A percentile compares a stretch with the other conserved stretches of the same genome.
Conservation (phyloP, 2,329 filamentous ascomycete genomes). For the Alternaria ventricosa region DNA sequence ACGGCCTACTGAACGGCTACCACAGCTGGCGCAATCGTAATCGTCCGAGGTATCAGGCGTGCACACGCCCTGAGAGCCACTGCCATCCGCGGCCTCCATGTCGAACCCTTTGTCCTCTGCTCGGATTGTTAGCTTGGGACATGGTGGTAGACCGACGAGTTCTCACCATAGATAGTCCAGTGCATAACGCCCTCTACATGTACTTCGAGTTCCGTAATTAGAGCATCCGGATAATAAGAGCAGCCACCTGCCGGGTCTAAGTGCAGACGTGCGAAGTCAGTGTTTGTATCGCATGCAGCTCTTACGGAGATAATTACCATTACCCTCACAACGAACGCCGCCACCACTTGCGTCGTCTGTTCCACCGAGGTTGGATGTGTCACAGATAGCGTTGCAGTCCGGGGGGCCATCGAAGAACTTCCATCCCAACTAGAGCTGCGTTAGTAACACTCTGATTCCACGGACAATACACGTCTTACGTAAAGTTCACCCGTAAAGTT, state of each 20-base stretch:
- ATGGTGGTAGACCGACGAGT: neutral
- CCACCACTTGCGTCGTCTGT: neutral
- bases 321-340: neutral
- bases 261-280: too few relatives aligned
- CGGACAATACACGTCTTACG: neutral
- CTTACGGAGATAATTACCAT: neutral
- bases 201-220: neutral
- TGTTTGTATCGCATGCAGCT: neutral
- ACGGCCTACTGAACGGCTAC: neutral
- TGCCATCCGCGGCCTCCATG: neutral
- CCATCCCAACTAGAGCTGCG: neutral
- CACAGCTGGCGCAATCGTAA: neutral
- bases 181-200: neutral
- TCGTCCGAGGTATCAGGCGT: neutral
- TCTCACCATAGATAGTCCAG: neutral
- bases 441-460: neutral
- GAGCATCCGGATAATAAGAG: neutral
- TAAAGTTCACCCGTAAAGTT: neutral
- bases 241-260: neutral
- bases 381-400: neutral
- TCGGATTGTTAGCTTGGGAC: neutral
- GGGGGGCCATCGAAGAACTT: neutral
- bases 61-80: neutral
- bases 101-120: neutral
- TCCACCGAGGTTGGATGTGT: neutral